Evolutionary conservation across 2,329 filamentous ascomycete species (phyloP).

Genomic region (Catunica adiposa): DNA sequence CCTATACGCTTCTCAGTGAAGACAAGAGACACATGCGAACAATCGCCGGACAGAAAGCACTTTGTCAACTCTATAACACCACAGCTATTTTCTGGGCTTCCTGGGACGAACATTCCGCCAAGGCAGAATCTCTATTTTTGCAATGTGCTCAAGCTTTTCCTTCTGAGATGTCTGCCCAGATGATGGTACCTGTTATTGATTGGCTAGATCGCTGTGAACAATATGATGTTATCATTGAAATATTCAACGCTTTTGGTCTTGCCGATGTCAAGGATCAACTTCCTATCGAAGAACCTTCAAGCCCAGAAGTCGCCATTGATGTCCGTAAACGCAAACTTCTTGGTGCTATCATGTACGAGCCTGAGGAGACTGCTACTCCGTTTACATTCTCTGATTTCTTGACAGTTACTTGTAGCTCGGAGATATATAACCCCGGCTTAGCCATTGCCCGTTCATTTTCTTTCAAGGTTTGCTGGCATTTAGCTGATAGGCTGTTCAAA

Average conservation of each 20-base stretch:
- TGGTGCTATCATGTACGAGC: background rate
- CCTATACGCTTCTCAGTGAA: background rate
- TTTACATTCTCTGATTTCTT: slow-evolving; percentile 1
- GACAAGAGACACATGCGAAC: background rate
- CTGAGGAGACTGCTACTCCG: background rate
- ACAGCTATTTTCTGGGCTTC: background rate
- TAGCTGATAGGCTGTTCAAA: background rate
- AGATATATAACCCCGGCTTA: background rate
- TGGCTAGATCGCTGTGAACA: background rate
- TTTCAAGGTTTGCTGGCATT: background rate
- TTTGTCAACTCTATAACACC: background rate
- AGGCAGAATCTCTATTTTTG: background rate
- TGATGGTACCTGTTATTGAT: background rate
- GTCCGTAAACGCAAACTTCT: background rate
- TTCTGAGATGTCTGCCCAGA: background rate
- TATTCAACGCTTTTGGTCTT: slow-evolving; percentile 4
- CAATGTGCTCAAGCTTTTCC: background rate
- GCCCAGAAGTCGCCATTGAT: background rate
- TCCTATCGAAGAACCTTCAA: background rate
- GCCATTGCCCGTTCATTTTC: background rate
- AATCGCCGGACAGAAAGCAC: slow-evolving; percentile 1
- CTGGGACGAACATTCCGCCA: background rate
- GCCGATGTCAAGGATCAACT: background rate
- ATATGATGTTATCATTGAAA: background rate
- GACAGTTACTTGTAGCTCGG: background rate